Conservation (phyloP, 208 protist species). For the Porcisia hertigi region DNA sequence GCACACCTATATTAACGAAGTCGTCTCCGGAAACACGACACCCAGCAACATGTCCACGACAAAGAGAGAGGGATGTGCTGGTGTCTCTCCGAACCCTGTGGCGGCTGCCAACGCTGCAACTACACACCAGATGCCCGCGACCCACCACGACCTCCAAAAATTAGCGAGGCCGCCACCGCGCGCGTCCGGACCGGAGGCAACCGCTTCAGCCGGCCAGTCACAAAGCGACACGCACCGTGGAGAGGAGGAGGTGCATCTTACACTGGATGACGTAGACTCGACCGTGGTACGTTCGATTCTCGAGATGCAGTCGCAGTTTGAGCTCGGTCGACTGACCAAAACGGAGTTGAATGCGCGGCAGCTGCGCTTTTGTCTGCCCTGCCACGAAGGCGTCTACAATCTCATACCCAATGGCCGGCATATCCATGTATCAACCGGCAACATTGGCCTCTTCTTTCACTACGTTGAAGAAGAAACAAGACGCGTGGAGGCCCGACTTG, state of each 20-base stretch:
- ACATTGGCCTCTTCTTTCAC: constrained; percentile 44
- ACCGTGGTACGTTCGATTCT: constrained; percentile 31
- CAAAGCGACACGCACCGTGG: constrained; percentile 1
- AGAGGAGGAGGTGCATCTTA: constrained; percentile 24
- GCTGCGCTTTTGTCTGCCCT: constrained; percentile 40
- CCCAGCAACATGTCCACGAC: constrained; percentile 2
- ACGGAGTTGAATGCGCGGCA: constrained; percentile 27
- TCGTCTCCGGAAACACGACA: constrained; percentile 12
- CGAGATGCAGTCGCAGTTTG: constrained; percentile 15
- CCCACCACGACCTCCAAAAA: not conserved
- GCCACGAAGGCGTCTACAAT: constrained; percentile 30
- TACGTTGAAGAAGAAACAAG: constrained; percentile 36
- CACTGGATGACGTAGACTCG: constrained; percentile 15
- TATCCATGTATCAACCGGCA: constrained; percentile 39
- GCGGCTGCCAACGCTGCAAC: not conserved
- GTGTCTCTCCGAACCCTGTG: not conserved
- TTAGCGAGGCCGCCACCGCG: constrained; percentile 11
- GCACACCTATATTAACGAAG: constrained; percentile 33
- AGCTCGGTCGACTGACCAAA: constrained; percentile 28
- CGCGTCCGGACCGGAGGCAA: not conserved
- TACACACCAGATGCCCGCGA: not conserved
- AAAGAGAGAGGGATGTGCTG: not conserved
- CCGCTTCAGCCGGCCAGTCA: not conserved
- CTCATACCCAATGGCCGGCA: constrained; percentile 50
- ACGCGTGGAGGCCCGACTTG: constrained; percentile 13